phyloP scores from a whole-genome alignment of 2,329 filamentous ascomycete species.

The Lecanicillium sp. region DNA sequence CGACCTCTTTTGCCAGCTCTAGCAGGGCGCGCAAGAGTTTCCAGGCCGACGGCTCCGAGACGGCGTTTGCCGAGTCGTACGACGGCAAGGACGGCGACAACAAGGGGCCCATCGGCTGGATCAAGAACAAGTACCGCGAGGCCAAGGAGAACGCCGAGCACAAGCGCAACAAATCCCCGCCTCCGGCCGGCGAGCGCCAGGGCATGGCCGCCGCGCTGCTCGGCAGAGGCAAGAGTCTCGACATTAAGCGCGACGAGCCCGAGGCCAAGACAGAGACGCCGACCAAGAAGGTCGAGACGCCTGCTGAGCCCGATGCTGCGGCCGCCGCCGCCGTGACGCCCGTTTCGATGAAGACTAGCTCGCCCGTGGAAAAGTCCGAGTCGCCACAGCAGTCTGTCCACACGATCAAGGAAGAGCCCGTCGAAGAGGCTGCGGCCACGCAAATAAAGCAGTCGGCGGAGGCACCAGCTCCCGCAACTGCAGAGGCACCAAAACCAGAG shows the following conservation, averaged over 20 bases:
- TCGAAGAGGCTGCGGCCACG: background rate
- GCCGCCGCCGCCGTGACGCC: background rate
- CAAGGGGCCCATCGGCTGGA: constrained; percentile 51
- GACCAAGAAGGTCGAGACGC: constrained; percentile 15
- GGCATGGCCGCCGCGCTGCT: constrained; percentile 25
- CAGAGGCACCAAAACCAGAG: too few relatives aligned
- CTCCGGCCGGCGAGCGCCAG: constrained; percentile 29
- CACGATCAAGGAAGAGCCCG: constrained; percentile 13
- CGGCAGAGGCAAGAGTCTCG: constrained; percentile 42
- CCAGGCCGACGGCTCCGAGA: constrained; percentile 46
- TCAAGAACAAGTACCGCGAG: constrained; percentile 55
- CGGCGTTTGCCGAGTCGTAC: constrained; percentile 33
- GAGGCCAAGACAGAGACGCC: background rate
- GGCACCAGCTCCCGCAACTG: background rate
- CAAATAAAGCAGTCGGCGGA: background rate
- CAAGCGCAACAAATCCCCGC: constrained; percentile 51
- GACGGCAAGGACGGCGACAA: constrained; percentile 44
- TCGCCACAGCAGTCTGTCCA: background rate
- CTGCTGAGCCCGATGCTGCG: background rate
- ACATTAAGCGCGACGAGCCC: constrained; percentile 37
- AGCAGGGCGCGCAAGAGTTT: constrained; percentile 43
- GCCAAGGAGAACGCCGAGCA: constrained; percentile 52
- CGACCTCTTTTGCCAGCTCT: constrained; percentile 61
- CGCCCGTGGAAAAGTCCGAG: background rate
- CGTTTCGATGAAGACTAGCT: background rate